A percentile compares a stretch with the other conserved stretches of the same genome.
Conservation (phyloP, 345 rosid genomes). For the Boechera stricta region DNA sequence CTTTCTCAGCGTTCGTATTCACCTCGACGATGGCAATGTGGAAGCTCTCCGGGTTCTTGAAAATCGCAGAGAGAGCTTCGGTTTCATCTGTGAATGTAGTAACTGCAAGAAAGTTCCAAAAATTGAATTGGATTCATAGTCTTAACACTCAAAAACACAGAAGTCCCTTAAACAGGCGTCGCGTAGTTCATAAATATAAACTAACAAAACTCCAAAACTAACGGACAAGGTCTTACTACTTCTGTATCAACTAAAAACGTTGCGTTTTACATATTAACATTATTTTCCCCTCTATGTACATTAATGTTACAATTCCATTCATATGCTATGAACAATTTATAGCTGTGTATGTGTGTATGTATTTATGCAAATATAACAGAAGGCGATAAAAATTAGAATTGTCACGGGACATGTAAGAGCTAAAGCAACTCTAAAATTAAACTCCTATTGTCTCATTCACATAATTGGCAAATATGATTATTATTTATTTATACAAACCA, state of each 20-base stretch:
- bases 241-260: slow-evolving; percentile 20
- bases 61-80: slow-evolving; percentile 73
- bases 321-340: slow-evolving; percentile 6
- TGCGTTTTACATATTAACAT: background rate
- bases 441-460: slow-evolving; percentile 28
- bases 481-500: slow-evolving; percentile 13
- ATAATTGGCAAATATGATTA: background rate
- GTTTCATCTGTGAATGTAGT: slow-evolving; percentile 68
- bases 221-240: slow-evolving; percentile 8
- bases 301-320: background rate
- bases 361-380: slow-evolving; percentile 10
- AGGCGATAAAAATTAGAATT: background rate
- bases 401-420: slow-evolving; percentile 40
- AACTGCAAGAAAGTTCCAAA: slow-evolving; percentile 57
- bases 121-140: slow-evolving; percentile 1
- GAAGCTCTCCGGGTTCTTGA: slow-evolving; percentile 66
- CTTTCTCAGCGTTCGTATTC: slow-evolving; percentile 48
- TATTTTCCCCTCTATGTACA: background rate
- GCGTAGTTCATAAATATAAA: slow-evolving; percentile 11
- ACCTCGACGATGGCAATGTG: slow-evolving; percentile 93
- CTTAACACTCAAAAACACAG: slow-evolving; percentile 9
- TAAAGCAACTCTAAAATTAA: slow-evolving; percentile 22
- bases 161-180: background rate
- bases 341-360: slow-evolving; percentile 8
- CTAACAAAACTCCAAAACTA: slow-evolving; percentile 34